Evolutionary conservation across 768 basidiomycete species (phyloP).

Genomic region (Mycena kentingensis): DNA sequence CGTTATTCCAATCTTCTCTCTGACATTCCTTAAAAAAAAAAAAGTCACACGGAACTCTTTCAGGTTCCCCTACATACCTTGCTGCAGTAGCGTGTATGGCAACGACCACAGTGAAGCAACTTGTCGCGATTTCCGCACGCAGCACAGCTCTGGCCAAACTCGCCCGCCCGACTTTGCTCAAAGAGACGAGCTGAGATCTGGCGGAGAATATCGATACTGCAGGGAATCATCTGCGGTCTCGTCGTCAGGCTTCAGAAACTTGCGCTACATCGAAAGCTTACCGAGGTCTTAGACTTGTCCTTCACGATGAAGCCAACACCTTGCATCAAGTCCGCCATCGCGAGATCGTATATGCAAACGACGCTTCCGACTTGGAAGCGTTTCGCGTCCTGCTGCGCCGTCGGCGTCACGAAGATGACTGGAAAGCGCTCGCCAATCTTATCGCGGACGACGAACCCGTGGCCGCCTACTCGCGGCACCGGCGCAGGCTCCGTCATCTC

Average conservation of each 20-base stretch:
- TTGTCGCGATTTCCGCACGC: conserved; percentile 1
- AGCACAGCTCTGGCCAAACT: conserved; percentile 9
- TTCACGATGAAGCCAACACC: conserved; percentile 5
- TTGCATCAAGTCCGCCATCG: neutral
- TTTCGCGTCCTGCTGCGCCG: neutral
- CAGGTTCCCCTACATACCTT: too few relatives aligned
- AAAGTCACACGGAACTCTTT: too few relatives aligned
- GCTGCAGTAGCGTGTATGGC: conserved; percentile 14
- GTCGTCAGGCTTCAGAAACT: neutral
- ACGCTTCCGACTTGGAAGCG: conserved; percentile 3
- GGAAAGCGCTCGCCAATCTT: conserved; percentile 8
- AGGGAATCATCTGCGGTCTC: conserved; percentile 5
- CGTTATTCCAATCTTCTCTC: conserved; percentile 11
- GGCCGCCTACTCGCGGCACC: neutral
- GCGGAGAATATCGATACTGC: conserved; percentile 4
- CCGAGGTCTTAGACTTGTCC: conserved; percentile 1
- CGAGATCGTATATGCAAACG: conserved; percentile 5
- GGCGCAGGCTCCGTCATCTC: conserved; percentile 6
- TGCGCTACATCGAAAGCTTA: neutral
- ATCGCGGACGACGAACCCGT: conserved; percentile 8
- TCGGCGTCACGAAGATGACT: conserved; percentile 6
- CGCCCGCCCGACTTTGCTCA: conserved; percentile 8
- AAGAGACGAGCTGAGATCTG: conserved; percentile 1
- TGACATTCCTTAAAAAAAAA: conserved; percentile 9
- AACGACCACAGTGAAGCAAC: conserved; percentile 2